These are phyloP conservation scores for Poteriospumella lacustris DNA, from an alignment of 108 stramenopile genomes.

Conservation along the genomic window DNA sequence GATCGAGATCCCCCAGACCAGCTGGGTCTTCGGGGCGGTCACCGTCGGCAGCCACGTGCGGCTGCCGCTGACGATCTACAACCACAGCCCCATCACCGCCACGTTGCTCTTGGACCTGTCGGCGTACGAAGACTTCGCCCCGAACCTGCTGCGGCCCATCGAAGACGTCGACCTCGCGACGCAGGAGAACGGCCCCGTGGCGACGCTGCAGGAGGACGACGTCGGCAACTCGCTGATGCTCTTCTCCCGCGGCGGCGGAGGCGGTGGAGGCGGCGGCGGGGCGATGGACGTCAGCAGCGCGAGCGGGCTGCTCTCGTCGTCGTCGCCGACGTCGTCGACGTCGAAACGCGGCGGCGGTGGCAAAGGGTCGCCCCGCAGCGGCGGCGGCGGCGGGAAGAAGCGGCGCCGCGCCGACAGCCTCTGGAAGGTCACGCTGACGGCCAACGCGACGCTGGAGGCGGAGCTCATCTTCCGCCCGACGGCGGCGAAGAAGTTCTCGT, in stretches of 20 bases:
- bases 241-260: no score
- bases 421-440: neutral
- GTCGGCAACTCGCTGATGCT: neutral
- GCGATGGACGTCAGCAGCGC: no score
- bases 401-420: neutral
- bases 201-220: neutral
- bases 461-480: constrained; percentile 42
- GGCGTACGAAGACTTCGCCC: constrained; percentile 41
- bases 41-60: constrained; percentile 42
- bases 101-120: constrained; percentile 47
- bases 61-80: constrained; percentile 33
- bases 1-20: neutral
- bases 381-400: neutral
- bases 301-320: no score
- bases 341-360: neutral
- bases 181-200: neutral
- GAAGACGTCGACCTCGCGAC: neutral
- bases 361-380: neutral
- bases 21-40: constrained; percentile 45
- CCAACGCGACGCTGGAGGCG: neutral
- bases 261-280: no score
- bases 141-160: constrained; percentile 27
- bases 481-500: constrained; percentile 35
- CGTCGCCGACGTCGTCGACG: no score
- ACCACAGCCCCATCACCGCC: constrained; percentile 44